These are phyloP conservation scores for Salix udensis DNA, from an alignment of 345 rosid species.

Conservation along the genomic window DNA sequence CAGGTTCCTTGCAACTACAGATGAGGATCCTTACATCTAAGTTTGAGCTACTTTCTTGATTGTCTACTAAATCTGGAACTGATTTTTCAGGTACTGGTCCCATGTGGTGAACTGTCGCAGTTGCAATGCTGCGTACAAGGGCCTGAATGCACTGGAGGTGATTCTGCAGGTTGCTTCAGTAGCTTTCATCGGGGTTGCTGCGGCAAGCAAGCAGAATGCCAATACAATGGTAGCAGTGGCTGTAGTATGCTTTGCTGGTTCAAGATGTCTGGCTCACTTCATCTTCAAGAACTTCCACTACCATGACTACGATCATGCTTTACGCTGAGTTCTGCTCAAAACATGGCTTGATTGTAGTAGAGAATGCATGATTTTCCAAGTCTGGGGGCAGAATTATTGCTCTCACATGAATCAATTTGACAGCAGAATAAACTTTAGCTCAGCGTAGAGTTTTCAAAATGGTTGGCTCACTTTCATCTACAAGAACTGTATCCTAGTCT, in stretches of 20 bases:
- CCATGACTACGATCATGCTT: conserved; percentile 85
- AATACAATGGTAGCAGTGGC: conserved; percentile 43
- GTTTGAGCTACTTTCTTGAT: background rate
- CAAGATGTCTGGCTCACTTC: conserved; percentile 77
- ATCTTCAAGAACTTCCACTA: conserved; percentile 61
- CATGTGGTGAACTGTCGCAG: conserved; percentile 87
- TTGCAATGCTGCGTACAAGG: conserved; percentile 59
- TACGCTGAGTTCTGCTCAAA: conserved; percentile 30
- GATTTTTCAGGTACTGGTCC: background rate
- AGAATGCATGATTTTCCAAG: background rate
- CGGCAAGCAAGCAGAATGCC: conserved; percentile 55
- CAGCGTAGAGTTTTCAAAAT: too few relatives aligned
- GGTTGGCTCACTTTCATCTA: too few relatives aligned
- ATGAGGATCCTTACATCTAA: background rate
- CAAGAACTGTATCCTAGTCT: too few relatives aligned
- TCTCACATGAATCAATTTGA: background rate
- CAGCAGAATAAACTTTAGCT: too few relatives aligned
- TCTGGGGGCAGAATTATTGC: background rate
- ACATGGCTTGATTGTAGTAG: too few relatives aligned
- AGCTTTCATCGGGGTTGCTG: conserved; percentile 49
- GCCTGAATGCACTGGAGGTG: conserved; percentile 57
- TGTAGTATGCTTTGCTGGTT: conserved; percentile 60
- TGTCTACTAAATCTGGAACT: background rate
- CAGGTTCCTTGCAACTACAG: conserved; percentile 29
- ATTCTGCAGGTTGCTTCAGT: conserved; percentile 51